phyloP scores from a whole-genome alignment of 192 early-diverging fungal species.

The Backusella tarrabulga region DNA sequence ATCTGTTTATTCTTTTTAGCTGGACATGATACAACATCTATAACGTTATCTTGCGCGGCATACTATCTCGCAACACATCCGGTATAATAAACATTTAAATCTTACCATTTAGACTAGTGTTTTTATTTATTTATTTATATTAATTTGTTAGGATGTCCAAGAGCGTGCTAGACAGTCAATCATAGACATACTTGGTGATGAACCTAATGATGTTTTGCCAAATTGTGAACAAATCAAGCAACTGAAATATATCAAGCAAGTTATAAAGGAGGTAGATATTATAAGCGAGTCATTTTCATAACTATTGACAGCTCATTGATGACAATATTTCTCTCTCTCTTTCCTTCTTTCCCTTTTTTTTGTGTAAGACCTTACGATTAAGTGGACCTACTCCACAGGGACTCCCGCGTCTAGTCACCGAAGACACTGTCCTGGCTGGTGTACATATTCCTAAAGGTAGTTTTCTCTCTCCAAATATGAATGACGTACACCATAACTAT shows the following conservation, averaged over 20 bases:
- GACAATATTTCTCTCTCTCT: no score
- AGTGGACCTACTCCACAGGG: neutral
- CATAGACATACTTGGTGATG: conserved; percentile 48
- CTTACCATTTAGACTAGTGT: neutral
- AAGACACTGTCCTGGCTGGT: conserved; percentile 21
- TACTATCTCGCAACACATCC: conserved; percentile 47
- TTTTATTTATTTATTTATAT: conserved; percentile 2
- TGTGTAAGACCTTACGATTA: conserved; percentile 6
- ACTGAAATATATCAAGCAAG: conserved; percentile 47
- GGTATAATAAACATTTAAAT: neutral
- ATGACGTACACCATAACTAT: conserved; percentile 8
- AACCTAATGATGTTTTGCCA: conserved; percentile 45
- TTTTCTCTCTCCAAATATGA: conserved; percentile 10
- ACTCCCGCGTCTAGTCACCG: conserved; percentile 2
- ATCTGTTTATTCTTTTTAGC: conserved; percentile 51
- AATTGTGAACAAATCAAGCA: conserved; percentile 50
- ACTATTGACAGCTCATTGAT: neutral
- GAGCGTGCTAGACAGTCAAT: conserved; percentile 52
- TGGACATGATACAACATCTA: conserved; percentile 58
- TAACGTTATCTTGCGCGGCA: conserved; percentile 43
- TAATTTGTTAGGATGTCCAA: conserved; percentile 39
- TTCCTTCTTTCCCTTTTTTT: no score
- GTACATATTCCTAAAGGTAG: conserved; percentile 26
- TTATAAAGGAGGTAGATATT: conserved; percentile 45
- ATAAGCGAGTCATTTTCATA: neutral